Base-by-base conservation (phyloP, 192 early-diverging fungal species). In the Gryganskiella cystojenkinii region DNA sequence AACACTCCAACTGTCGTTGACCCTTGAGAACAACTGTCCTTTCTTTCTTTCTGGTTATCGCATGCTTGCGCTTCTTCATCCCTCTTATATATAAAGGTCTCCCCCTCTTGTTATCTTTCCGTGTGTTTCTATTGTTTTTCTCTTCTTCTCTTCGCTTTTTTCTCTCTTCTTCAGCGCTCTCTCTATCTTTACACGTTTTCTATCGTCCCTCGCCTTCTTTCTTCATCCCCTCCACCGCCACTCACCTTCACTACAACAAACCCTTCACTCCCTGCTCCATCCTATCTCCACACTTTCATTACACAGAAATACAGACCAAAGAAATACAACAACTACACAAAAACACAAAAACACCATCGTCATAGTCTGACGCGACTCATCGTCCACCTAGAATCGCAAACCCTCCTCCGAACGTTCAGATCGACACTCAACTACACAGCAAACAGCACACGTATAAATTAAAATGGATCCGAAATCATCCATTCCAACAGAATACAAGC, bases 401-500 rank as follows among this genome's bases (percentile, higher is more conserved):
- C n/a, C n/a, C n/a, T n/a, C n/a, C n/a, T n/a, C n/a, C n/a, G n/a
- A n/a, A n/a, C n/a, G n/a, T n/a, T n/a, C n/a, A n/a, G n/a, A n/a
- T n/a, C n/a, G n/a, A 3, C 54, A 35, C 34, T 30, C 7, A 4
- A 17, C 53, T 20, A 45, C 42, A 20, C 13, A 52, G 19, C 0
- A 35, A 15, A 15, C 28, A 30, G 40, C 15, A 44, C 56, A 44
- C 42, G 24, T 20, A 33, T n/a, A n/a, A n/a, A n/a, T n/a, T n/a
- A 30, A 24, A 17, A 76, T 76, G 73, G 74, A 78, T 40, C 52
- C 72, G 14, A 40, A 14, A 10, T 24, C 45, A 57, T 19, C 55
- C 9, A 19, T 40, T 28, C 33, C 71, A 14, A 75, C 81, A 20
- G 87, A 88, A 52, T 84, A 87, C 79, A 81, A 70, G 55, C 84